Evolutionary conservation across 176 grass and related monocot species (phyloP), one percentile per base, ranked within the genome.

Genomic region (Musa acuminata): DNA sequence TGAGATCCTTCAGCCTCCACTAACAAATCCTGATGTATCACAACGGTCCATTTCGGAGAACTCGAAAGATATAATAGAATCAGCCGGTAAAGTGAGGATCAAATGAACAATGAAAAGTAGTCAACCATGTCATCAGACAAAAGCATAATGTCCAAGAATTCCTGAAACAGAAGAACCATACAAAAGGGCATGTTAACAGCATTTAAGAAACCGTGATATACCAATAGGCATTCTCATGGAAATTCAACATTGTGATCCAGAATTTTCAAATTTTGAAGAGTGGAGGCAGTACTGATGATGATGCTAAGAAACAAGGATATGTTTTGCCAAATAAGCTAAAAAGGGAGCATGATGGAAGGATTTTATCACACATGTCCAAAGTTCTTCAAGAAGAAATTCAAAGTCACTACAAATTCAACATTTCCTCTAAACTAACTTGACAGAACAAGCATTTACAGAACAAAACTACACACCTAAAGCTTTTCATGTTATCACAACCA

Each of bases 11-110:
- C 75, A 50, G n/a, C 84, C 84, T 75, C 84, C 84, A 71, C 84
- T 86, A 72, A 86, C 84, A 82, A 86, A 86, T 69, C 84, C 84
- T 73, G 84, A 82, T 72, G 84, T 86, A 78, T 86, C 84, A 69
- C 77, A 49, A 43, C 84, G 80, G 59, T 86, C 84, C 84, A 86
- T 86, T 81, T 86, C 53, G 67, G 17, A 76, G 62, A 62, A 51
- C 60, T 82, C 57, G 20, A 82, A 75, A 75, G 55, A 77, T 48
- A 85, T 70, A 50, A 8, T 21, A 51, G 67, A 13, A 70, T 16
- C 11, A 70, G 48, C 67, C 19, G 21, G 16, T 20, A 25, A 13
- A 43, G 9, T n/a, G 35, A 43, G 35, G 35, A 43, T 43, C 35
- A 50, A 19, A 35, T 21, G 57, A n/a, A n/a, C 19, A 60, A 51